Conservation (phyloP, 257 asterid genomes). For the Gentiana macrophylla region DNA sequence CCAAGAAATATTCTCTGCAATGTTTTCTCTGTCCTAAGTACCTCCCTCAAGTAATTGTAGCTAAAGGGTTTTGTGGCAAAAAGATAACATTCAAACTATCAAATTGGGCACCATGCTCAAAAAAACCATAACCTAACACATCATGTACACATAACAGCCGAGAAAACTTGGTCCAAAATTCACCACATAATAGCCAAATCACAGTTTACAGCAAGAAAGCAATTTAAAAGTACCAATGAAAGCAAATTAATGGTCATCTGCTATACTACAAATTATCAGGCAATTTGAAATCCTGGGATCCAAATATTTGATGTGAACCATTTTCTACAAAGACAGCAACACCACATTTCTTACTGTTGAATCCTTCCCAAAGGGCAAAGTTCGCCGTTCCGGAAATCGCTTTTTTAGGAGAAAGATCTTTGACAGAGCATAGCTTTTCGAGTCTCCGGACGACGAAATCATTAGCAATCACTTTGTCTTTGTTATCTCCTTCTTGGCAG, state of each 20-base stretch:
- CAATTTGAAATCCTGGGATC: constrained; percentile 68
- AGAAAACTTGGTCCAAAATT: constrained; percentile 6
- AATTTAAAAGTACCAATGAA: background rate
- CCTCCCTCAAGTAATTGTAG: too few species aligned
- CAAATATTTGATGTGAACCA: constrained; percentile 47
- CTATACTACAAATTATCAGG: constrained; percentile 29
- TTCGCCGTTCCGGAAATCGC: constrained; percentile 32
- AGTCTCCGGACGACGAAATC: constrained; percentile 72
- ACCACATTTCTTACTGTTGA: constrained; percentile 60
- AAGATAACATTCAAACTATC: too few species aligned
- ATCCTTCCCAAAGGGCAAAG: constrained; percentile 67
- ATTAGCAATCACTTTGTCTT: constrained; percentile 53
- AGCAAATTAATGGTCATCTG: too few species aligned
- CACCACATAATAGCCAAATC: constrained; percentile 5
- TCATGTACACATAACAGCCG: background rate
- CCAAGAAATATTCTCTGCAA: too few species aligned
- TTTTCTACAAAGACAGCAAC: constrained; percentile 43
- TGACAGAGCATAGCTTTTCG: constrained; percentile 57
- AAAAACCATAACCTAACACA: constrained; percentile 4
- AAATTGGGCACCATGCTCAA: too few species aligned
- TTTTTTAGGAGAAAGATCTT: constrained; percentile 53
- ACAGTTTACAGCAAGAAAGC: background rate
- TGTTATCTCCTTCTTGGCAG: constrained; percentile 56
- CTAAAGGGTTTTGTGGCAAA: too few species aligned
- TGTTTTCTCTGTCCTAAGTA: too few species aligned